Percentiles rank a stretch among this genome's conserved stretches.
Evolutionary conservation across 1,284 basidiomycete species (phyloP).

Genomic region (Malassezia nana): DNA sequence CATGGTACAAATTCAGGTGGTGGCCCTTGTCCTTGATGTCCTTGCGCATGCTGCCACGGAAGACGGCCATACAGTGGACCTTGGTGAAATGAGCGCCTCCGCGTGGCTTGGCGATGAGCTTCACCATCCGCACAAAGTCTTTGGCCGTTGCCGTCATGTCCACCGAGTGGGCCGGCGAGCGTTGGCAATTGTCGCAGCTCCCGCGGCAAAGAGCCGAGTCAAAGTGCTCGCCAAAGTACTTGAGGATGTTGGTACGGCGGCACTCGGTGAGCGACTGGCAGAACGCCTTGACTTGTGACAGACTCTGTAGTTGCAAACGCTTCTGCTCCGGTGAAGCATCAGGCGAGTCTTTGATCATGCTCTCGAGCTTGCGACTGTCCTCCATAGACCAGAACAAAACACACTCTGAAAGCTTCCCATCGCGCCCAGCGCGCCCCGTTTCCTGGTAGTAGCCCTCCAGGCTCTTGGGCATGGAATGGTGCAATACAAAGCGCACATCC

Average conservation of each 20-base stretch:
- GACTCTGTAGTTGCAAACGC: slow-evolving; percentile 55
- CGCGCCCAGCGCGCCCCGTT: slow-evolving; percentile 72
- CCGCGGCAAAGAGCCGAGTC: slow-evolving; percentile 56
- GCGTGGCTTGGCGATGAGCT: slow-evolving; percentile 49
- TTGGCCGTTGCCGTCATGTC: slow-evolving; percentile 57
- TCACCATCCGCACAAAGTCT: slow-evolving; percentile 55
- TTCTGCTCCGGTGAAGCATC: slow-evolving; percentile 54
- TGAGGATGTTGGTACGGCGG: slow-evolving; percentile 70
- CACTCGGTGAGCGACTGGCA: slow-evolving; percentile 75
- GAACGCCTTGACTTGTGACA: slow-evolving; percentile 61
- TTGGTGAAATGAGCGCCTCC: slow-evolving; percentile 52
- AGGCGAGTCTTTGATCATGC: slow-evolving; percentile 55
- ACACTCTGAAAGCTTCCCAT: slow-evolving; percentile 55
- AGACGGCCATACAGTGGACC: slow-evolving; percentile 54
- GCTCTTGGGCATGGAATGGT: slow-evolving; percentile 61
- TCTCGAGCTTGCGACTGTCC: slow-evolving; percentile 54
- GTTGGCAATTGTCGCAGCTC: slow-evolving; percentile 65
- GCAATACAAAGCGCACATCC: slow-evolving; percentile 69
- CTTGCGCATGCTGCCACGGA: slow-evolving; percentile 57
- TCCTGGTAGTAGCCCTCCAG: slow-evolving; percentile 71
- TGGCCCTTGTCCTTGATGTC: slow-evolving; percentile 54
- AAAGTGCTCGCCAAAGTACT: slow-evolving; percentile 61
- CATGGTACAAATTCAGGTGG: slow-evolving; percentile 45
- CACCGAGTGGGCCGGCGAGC: slow-evolving; percentile 26
- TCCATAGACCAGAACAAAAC: slow-evolving; percentile 53